These are phyloP conservation scores for Solanum gandarillasii DNA, from an alignment of 257 asterid species.

Conservation along the genomic window DNA sequence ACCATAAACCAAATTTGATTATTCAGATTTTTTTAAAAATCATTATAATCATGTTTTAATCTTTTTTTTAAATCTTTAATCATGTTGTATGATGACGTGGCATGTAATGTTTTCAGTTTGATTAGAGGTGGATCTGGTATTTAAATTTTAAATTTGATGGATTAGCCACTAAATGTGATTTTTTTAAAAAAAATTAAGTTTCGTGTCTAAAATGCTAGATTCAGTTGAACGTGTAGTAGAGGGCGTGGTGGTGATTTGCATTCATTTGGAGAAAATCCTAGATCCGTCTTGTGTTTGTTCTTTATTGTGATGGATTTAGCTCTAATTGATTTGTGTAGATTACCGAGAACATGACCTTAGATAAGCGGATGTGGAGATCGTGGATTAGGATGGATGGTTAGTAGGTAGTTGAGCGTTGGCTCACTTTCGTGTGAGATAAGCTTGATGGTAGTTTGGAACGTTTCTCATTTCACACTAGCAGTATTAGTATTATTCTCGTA, in stretches of 20 bases:
- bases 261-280: not conserved
- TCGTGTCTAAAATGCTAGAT: not conserved
- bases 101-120: not conserved
- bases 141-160: not conserved
- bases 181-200: too few species aligned
- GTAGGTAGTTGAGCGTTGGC: not conserved
- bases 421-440: not conserved
- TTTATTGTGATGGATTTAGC: not conserved
- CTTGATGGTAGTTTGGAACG: not conserved
- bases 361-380: accelerated
- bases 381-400: not conserved
- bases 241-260: not conserved
- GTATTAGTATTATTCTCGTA: not conserved
- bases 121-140: not conserved
- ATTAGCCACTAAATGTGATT: too few species aligned
- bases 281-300: not conserved
- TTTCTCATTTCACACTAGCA: not conserved
- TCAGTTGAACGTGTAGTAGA: not conserved
- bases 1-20: too few species aligned
- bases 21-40: too few species aligned
- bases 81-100: not conserved
- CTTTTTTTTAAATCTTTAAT: not conserved
- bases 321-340: not conserved
- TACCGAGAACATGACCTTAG: not conserved
- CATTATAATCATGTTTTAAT: too few species aligned